Evolutionary conservation across 2,329 filamentous ascomycete genomes (phyloP), one percentile per base, ranked within the genome.

Genomic region (Rasamsonia emersonii): DNA sequence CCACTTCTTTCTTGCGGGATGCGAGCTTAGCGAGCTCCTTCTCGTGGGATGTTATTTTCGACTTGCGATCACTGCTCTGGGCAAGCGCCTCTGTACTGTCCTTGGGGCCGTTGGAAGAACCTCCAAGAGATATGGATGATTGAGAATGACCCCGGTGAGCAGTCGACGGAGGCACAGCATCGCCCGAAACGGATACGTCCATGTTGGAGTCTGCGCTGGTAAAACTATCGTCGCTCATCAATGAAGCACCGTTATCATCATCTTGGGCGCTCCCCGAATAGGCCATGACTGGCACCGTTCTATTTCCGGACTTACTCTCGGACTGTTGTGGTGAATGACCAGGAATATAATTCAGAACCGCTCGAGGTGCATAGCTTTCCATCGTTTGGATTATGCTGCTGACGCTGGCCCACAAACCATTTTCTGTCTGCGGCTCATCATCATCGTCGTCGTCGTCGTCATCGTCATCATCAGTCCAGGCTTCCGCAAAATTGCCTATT

Each of bases 351-450:
- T 67, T 40, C 45, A 68, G 18, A 53, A 74, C 34, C 44, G 60
- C 52, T 62, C 70, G 59, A 52, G 71, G 59, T 56, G 73, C 53
- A 51, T 64, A 46, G 53, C 67, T 49, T 59, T 70, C 70, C 51
- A 76, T 15, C 44, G 57, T 49, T 13, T 54, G 54, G 20, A 64
- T 45, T 21, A 58, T 36, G 32, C 49, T 49, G 2, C 53, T 46
- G 20, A 62, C 48, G 29, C 51, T 61, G 15, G 55, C 51, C 27
- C 62, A 52, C 16, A 62, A 39, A 4, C 52, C 54, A 30, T 23
- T 27, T 17, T 33, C 14, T 18, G 17, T 16, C 21, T 58, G 48
- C 14, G 53, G 51, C 4, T 10, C 20, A 14, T 27, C 24, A 9
- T 35, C 30, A 5, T 49, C 47, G 7, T 36, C 39, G 9, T 41